Base-by-base conservation (phyloP, 2,329 filamentous ascomycete genomes). In the Emericellopsis cladophorae region DNA sequence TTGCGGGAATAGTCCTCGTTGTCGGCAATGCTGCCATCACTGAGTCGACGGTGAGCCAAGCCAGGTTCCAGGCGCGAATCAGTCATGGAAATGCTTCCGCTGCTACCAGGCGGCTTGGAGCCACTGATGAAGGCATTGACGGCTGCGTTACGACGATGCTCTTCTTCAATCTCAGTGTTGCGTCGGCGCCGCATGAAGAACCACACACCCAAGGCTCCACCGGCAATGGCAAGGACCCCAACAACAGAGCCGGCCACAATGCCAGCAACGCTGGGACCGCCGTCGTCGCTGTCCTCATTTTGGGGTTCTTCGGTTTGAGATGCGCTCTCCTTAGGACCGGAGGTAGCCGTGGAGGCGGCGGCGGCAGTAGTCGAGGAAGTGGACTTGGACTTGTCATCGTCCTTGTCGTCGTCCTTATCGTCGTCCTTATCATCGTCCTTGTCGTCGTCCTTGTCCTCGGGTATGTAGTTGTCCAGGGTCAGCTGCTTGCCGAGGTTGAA, bases 1-100 rank as follows among this genome's bases (percentile, higher is more conserved):
- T 85, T 84, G 65, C 90, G 79, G 47, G 90, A 95, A 66, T 95
- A 96, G 61, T 96, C 90, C 64, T 94, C 80, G 64, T 95, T 93
- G 60, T 96, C 90, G 40, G 89, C 90, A 60, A 96, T 95, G 62
- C 89, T 95, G 51, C 90, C 90, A 54, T 92, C 86, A 64, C 90
- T 95, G 66, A 90, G 75, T 61, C 89, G 78, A 56, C 87, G 74
- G 51, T 88, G 77, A 44, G 82, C 81, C 73, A 93, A 81, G 48
- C 88, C 80, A 7, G 88, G 87, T 49, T 96, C 90, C 43, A 95
- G 77, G 42, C 90, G 79, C 34, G 84, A 81, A 57, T 96, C 90
- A 12, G 78, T 78, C 64, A 85, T 81, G 9, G 84, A 86, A 62
- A 78, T 62, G 46, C 70, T 70, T 45, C 80, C 75, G 57, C 76